A percentile compares a stretch with the other conserved stretches of the same genome.
Evolutionary conservation across 1,139 yeast species (phyloP).

Genomic region (Arxiozyma slooffiae): DNA sequence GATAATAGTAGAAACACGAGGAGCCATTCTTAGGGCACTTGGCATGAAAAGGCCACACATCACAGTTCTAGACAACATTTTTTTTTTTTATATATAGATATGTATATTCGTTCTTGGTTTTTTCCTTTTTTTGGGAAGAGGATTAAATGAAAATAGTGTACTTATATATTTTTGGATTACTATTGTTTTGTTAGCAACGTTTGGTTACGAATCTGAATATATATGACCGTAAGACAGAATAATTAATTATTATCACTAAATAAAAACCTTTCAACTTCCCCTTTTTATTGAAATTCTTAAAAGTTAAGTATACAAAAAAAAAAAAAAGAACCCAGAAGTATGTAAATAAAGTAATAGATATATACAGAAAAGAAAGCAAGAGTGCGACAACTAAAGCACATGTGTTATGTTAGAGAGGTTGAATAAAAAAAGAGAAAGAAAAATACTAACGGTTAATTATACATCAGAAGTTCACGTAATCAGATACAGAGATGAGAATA

Average conservation of each 20-base stretch:
- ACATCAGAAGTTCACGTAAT: no score
- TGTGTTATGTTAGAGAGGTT: no score
- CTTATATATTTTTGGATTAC: no score
- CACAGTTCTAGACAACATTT: constrained; percentile 3
- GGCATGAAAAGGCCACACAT: background rate
- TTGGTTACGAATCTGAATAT: background rate
- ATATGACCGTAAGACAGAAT: background rate
- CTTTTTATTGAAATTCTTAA: background rate
- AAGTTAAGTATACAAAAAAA: no score
- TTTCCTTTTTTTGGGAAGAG: background rate
- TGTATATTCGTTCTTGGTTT: background rate
- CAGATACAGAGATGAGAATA: no score
- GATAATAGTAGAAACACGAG: background rate
- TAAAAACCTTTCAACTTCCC: background rate
- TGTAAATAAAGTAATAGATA: no score
- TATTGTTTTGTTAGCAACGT: background rate
- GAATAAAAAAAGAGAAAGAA: no score
- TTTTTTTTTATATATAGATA: background rate
- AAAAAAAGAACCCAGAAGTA: background rate
- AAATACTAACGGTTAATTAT: no score
- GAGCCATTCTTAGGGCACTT: background rate
- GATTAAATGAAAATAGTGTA: background rate
- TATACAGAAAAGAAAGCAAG: no score
- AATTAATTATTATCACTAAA: no score
- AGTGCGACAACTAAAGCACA: no score